Percentiles rank a stretch among this genome's conserved stretches.
Evolutionary conservation across 2,329 filamentous ascomycete species (phyloP).

Genomic region (Chaetomium globosum): DNA sequence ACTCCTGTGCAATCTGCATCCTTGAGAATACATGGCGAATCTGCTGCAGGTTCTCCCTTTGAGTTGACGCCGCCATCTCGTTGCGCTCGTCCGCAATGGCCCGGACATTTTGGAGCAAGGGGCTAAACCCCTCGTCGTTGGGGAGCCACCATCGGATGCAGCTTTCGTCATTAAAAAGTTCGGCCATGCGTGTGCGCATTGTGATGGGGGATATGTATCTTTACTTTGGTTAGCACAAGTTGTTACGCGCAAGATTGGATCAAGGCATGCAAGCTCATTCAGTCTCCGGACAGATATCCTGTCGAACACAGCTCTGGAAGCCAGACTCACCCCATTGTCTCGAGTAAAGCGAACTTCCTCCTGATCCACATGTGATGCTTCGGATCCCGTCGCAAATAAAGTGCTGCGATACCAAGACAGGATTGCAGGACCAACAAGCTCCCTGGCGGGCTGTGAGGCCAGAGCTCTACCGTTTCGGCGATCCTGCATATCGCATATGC

Average conservation of each 20-base stretch:
- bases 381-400: constrained; percentile 77
- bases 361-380: constrained; percentile 78
- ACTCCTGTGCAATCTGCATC: constrained; percentile 52
- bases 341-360: constrained; percentile 75
- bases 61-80: constrained; percentile 58
- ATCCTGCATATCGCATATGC: constrained; percentile 74
- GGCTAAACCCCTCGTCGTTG: constrained; percentile 73
- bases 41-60: constrained; percentile 69
- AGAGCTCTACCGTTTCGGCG: constrained; percentile 76
- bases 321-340: constrained; percentile 71
- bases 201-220: constrained; percentile 83
- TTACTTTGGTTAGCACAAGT: not conserved
- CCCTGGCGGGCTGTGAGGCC: constrained; percentile 70
- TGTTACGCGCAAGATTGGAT: not conserved
- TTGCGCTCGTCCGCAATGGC: constrained; percentile 80
- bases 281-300: not conserved
- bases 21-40: constrained; percentile 73
- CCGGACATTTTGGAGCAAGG: constrained; percentile 74
- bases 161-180: constrained; percentile 71
- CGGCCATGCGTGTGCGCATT: constrained; percentile 74
- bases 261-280: not conserved
- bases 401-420: constrained; percentile 70
- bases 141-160: constrained; percentile 88
- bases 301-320: not conserved
- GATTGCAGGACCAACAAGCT: constrained; percentile 73